Evolutionary conservation across 768 basidiomycete species (phyloP), one percentile per base, ranked within the genome.

Genomic region (Phanerochaete carnosa): DNA sequence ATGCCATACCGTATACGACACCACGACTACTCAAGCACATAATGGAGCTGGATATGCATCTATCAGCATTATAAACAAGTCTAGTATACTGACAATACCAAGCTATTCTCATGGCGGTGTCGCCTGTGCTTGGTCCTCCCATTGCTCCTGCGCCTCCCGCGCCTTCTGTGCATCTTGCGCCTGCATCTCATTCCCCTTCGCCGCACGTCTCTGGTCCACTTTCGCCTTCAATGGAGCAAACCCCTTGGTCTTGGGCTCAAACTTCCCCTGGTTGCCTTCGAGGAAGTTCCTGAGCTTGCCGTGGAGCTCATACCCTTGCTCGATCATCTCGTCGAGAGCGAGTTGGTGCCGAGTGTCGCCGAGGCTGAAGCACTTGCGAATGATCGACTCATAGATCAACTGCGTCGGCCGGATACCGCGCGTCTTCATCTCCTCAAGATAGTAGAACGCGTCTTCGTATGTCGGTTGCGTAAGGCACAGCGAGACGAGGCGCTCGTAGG

Each of bases 371-470:
- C 90, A 93, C 65, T 79, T 86, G 49, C 77, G 75, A 45, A 87
- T 73, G 59, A 95, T 74, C 1, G 76, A 75, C 33, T 82, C 78
- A 72, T 95, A 95, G 30, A 88, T 73, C 1, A 68, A 66, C 26
- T 66, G 66, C 11, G 82, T 70, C 0, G 93, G 91, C n/a, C 76
- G 66, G 66, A 84, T 76, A 9, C 77, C 77, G 35, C 79, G 80
- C 0, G 78, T 73, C 72, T 95, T 94, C 89, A 93, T 92, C 76
- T 91, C 89, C 70, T 94, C 92, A 32, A 96, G 80, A 73, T 92
- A 94, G 69, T 86, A 87, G 75, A 95, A 95, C 0, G 92, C 91
- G 62, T 93, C 91, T 68, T 94, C 92, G 72, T 93, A 95, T 2
- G 76, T 78, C 8, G 81, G 72, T 67, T 90, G 88, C 0, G 86